Percentiles rank a stretch among this genome's conserved stretches.
Conservation (phyloP, 768 basidiomycete genomes). For the Hirschioporus abietinus region DNA sequence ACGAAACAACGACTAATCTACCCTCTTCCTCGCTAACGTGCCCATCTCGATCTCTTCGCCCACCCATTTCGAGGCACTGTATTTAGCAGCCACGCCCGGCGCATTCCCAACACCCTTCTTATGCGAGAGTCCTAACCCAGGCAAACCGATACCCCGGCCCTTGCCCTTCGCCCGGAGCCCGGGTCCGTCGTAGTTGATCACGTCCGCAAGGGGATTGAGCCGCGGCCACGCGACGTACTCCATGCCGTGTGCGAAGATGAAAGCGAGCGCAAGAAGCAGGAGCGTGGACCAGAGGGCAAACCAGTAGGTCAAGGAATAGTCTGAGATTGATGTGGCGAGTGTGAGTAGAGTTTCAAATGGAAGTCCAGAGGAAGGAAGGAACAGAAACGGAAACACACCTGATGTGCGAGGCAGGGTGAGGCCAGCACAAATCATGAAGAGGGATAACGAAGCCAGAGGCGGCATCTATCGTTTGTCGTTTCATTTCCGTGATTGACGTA, state of each 20-base stretch:
- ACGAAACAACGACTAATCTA: constrained; percentile 17
- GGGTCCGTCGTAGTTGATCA: constrained; percentile 84
- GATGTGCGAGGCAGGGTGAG: constrained; percentile 83
- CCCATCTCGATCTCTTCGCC: constrained; percentile 80
- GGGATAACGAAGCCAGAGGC: constrained; percentile 68
- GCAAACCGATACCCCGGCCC: constrained; percentile 62
- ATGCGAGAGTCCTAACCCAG: constrained; percentile 21
- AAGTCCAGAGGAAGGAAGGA: neutral
- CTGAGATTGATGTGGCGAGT: constrained; percentile 33
- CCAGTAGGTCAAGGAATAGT: constrained; percentile 82
- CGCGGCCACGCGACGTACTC: constrained; percentile 96
- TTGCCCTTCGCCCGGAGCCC: constrained; percentile 75
- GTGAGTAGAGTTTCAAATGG: neutral
- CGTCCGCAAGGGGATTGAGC: constrained; percentile 69
- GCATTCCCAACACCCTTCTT: constrained; percentile 33
- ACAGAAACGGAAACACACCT: constrained; percentile 43
- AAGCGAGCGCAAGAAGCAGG: constrained; percentile 53
- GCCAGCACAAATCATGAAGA: constrained; percentile 86
- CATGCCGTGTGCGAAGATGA: constrained; percentile 82
- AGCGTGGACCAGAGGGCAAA: constrained; percentile 75
- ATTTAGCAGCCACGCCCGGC: constrained; percentile 21
- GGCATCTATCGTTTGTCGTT: constrained; percentile 56
- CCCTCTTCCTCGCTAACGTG: constrained; percentile 55
- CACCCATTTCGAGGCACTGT: neutral
- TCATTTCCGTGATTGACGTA: neutral